Base-by-base conservation (phyloP, 257 asterid genomes). In the Perilla frutescens region DNA sequence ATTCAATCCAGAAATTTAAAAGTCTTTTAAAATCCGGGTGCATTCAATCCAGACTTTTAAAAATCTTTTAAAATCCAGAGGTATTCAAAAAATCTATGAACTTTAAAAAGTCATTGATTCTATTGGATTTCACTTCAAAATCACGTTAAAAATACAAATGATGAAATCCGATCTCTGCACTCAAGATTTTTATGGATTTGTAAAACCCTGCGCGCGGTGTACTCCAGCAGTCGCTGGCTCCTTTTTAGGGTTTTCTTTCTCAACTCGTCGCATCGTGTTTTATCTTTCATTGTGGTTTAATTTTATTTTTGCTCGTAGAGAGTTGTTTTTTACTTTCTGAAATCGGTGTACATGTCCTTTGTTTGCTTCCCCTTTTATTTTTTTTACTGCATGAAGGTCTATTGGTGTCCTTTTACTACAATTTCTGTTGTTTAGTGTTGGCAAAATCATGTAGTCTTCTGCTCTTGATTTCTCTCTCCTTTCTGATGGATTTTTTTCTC, bases 241-340 rank as follows among this genome's bases (percentile, higher is more conserved):
- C 26, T 9, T 55, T 62, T 12, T 74, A 71, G 84, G 87, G 83
- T 80, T 80, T 82, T 26, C 66, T 50, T 15, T 66, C 68, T 74
- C 56, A 32, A 47, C 55, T 20, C 5, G 3, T 63, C 20, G 12
- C 12, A 10, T 62, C 11, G 8, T 11, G 14, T 14, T 62, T 39
- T 41, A 14, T 5, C 26, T 43, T 43, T 20, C 54, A 4, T 2
- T 43, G 4, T 32, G 4, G 10, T 43, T 41, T 20, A 9, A 4
- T 4, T 13, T 51, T 2, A 20, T 26, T 36, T 43, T n/a, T 14
- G 37, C 67, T 39, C 26, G 37, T 57, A 8, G 66, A 40, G 73
- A 39, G 36, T 8, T 40, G 44, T 4, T 6, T 2, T 29, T 77
- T 54, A 12, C 12, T 44, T 36, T 50, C 11, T 14, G 54, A 48